Conservation (phyloP, 768 basidiomycete genomes). For the Boletus rufocinnamomeus region DNA sequence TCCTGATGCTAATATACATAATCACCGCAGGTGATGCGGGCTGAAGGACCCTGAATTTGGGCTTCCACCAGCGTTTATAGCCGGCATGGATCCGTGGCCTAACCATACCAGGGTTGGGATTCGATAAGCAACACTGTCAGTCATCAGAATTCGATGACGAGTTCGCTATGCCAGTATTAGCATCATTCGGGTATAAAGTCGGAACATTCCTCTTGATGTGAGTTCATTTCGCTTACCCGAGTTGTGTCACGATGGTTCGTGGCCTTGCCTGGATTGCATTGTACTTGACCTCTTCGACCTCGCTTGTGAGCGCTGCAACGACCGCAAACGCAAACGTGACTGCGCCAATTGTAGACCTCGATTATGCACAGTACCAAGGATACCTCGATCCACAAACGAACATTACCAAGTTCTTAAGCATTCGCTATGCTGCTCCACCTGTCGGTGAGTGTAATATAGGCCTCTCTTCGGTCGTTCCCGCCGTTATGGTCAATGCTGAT, state of each 20-base stretch:
- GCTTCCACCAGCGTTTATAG: no score
- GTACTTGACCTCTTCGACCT: neutral
- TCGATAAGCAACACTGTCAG: no score
- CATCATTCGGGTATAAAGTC: no score
- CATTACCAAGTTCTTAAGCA: slow-evolving; percentile 27
- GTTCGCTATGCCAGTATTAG: no score
- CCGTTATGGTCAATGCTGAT: neutral
- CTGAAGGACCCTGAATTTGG: no score
- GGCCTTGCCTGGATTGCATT: neutral
- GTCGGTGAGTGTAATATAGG: slow-evolving; percentile 32
- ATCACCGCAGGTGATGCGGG: no score
- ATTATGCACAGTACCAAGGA: no score
- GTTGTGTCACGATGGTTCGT: slow-evolving; percentile 4
- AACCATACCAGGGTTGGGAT: no score
- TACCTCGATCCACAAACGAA: slow-evolving; percentile 21
- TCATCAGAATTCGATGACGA: no score
- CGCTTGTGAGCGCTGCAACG: neutral
- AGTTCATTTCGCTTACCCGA: neutral
- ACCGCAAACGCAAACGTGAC: neutral
- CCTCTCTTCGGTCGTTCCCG: neutral
- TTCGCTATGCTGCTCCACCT: slow-evolving; percentile 54
- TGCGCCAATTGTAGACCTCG: slow-evolving; percentile 8
- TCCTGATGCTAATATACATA: no score
- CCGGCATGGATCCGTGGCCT: no score
- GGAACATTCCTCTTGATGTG: no score